Conservation (phyloP, 179 eudicot species). For the Beta corolliflora region DNA sequence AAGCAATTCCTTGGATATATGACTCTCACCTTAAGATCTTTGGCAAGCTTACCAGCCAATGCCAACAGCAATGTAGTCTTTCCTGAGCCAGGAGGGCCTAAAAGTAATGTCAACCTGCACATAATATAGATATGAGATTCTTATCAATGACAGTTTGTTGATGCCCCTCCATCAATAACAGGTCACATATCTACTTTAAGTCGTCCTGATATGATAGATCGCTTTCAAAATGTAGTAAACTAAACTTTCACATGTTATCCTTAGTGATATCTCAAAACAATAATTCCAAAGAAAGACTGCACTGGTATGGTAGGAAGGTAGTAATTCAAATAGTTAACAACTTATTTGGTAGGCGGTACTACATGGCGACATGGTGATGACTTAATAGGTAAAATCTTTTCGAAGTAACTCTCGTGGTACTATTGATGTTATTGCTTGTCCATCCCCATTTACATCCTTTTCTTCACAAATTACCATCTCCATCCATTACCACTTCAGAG, state of each 20-base stretch:
- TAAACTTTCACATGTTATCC: neutral
- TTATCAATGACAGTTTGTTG: neutral
- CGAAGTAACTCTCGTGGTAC: too few species aligned
- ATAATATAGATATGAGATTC: neutral
- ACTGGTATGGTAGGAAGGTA: neutral
- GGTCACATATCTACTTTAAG: neutral
- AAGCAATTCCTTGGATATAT: neutral
- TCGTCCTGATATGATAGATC: too few species aligned
- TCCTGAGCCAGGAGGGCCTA: slow-evolving; percentile 86
- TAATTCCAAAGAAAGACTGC: neutral
- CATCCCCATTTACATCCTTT: too few species aligned
- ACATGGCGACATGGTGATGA: too few species aligned
- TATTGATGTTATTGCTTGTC: too few species aligned
- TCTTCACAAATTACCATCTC: too few species aligned
- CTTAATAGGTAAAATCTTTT: too few species aligned
- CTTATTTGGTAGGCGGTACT: too few species aligned
- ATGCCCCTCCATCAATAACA: neutral
- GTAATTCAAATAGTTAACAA: too few species aligned
- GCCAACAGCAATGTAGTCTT: slow-evolving; percentile 76
- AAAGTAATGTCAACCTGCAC: slow-evolving; percentile 71
- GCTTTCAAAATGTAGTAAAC: neutral
- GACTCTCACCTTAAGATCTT: slow-evolving; percentile 56
- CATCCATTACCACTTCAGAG: too few species aligned
- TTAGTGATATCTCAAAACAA: neutral
- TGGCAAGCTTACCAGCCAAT: slow-evolving; percentile 74